Conservation (phyloP, 768 basidiomycete species). For the Lyophyllum atratum region DNA sequence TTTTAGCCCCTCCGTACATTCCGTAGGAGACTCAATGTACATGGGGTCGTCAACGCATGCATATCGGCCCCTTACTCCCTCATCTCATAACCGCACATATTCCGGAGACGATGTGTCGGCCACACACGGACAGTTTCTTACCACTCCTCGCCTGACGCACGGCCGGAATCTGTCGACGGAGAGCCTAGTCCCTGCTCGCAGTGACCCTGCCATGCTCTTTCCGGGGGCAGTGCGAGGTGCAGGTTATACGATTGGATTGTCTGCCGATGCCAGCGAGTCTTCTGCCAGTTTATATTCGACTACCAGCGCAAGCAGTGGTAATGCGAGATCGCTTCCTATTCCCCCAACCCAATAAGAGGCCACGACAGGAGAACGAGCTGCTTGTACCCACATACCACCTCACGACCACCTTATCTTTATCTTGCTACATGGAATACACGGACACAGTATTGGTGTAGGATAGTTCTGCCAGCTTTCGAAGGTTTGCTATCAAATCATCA, state of each 20-base stretch:
- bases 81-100: constrained; percentile 13
- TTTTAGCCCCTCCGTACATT: neutral
- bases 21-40: constrained; percentile 1
- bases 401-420: neutral
- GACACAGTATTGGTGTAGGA: no score
- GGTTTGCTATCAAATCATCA: no score
- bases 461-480: no score
- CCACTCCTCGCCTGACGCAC: constrained; percentile 8
- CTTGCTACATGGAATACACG: neutral
- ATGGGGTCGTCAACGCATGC: constrained; percentile 10
- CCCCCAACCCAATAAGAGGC: neutral
- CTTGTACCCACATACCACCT: neutral
- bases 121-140: constrained; percentile 11
- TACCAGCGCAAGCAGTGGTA: neutral
- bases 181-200: constrained; percentile 16
- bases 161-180: constrained; percentile 26
- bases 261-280: neutral
- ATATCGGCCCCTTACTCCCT: constrained; percentile 7
- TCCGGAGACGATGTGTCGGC: constrained; percentile 15
- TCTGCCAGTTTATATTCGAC: constrained; percentile 3
- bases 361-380: neutral
- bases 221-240: constrained; percentile 38
- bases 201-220: constrained; percentile 33
- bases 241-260: constrained; percentile 22
- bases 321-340: neutral